A percentile compares a stretch with the other conserved stretches of the same genome.
phyloP scores from a whole-genome alignment of 495 filamentous ascomycete genomes.

The Durotheca rogersii region DNA sequence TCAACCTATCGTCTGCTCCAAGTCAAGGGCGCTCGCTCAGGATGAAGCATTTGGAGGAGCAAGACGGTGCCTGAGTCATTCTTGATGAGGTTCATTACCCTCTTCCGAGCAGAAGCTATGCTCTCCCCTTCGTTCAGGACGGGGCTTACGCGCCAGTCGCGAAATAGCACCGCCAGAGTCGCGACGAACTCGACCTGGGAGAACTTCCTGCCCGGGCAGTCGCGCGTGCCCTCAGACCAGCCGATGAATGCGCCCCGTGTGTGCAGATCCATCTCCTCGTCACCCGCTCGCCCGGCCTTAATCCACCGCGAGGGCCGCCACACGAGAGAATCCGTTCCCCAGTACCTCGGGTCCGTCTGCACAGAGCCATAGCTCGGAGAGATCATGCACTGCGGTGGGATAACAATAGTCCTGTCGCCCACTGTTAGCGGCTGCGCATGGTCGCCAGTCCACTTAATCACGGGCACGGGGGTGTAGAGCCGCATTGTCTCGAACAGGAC shows the following conservation, averaged over 20 bases:
- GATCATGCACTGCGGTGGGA: constrained; percentile 26
- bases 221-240: constrained; percentile 50
- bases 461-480: constrained; percentile 47
- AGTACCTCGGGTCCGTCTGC: constrained; percentile 30
- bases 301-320: constrained; percentile 43
- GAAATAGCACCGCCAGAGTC: constrained; percentile 46
- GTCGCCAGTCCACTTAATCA: constrained; percentile 41
- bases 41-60: constrained; percentile 45
- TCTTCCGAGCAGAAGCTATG: constrained; percentile 28
- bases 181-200: constrained; percentile 57
- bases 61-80: constrained; percentile 39
- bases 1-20: no score
- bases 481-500: constrained; percentile 56
- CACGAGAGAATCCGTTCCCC: constrained; percentile 33
- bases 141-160: constrained; percentile 36
- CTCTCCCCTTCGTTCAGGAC: constrained; percentile 34
- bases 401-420: constrained; percentile 11
- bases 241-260: constrained; percentile 44
- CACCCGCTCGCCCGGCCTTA: neutral
- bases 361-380: constrained; percentile 20
- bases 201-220: constrained; percentile 55
- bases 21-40: constrained; percentile 33
- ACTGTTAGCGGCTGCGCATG: constrained; percentile 24
- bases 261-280: constrained; percentile 36
- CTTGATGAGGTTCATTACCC: constrained; percentile 36